Conservation (phyloP, 495 filamentous ascomycete species). For the Saxophila tyrrhenica region DNA sequence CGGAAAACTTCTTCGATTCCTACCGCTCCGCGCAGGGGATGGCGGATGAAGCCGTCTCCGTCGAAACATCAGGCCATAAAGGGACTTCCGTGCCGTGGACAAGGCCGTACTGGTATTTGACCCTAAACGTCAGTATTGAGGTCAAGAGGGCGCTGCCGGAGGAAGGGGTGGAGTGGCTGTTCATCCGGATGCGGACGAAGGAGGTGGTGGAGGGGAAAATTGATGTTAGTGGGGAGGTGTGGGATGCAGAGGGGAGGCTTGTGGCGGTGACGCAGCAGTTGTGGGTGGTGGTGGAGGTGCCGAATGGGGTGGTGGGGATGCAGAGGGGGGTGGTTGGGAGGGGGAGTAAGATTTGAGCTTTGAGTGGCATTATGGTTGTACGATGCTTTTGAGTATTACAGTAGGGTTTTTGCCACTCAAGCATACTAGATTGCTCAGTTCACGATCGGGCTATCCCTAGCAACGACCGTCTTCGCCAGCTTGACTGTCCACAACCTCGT, state of each 20-base stretch:
- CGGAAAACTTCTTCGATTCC: too few species aligned
- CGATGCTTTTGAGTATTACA: too few species aligned
- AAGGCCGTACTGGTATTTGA: too few species aligned
- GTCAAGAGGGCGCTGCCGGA: conserved; percentile 32
- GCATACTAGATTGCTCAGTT: not conserved
- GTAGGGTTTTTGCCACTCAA: not conserved
- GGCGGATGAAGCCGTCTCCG: too few species aligned
- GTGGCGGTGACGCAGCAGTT: conserved; percentile 17
- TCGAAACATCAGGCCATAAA: too few species aligned
- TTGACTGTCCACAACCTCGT: conserved; percentile 10
- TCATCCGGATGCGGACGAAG: conserved; percentile 27
- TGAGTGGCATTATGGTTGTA: too few species aligned
- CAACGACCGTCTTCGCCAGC: not conserved
- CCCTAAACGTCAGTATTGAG: conserved; percentile 44
- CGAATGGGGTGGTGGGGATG: not conserved
- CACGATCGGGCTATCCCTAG: not conserved
- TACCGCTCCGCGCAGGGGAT: too few species aligned
- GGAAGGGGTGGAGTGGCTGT: conserved; percentile 32
- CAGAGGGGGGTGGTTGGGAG: not conserved
- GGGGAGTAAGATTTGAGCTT: not conserved
- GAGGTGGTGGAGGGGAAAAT: conserved; percentile 30
- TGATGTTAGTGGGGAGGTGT: conserved; percentile 26
- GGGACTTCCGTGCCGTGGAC: too few species aligned
- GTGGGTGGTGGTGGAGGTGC: not conserved
- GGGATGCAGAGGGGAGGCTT: conserved; percentile 25